A percentile compares a stretch with the other conserved stretches of the same genome.
phyloP scores from a whole-genome alignment of 192 early-diverging fungal genomes.

The Coemansia sp. region DNA sequence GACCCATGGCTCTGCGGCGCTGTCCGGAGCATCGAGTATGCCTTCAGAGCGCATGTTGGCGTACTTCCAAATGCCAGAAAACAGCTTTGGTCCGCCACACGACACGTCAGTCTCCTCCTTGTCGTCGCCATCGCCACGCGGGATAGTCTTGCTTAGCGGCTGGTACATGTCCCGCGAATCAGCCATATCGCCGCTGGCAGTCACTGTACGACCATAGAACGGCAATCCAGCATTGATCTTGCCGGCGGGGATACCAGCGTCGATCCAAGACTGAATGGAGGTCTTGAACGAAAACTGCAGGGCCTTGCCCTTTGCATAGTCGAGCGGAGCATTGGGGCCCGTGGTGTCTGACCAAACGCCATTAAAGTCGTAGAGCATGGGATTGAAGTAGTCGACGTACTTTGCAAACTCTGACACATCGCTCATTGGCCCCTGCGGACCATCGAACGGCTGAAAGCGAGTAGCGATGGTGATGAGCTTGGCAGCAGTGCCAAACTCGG shows the following conservation, averaged over 20 bases:
- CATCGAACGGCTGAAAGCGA: constrained; percentile 65
- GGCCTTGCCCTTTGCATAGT: constrained; percentile 30
- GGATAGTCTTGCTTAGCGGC: constrained; percentile 39
- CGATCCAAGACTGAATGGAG: constrained; percentile 59
- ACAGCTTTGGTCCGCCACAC: constrained; percentile 48
- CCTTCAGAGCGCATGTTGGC: constrained; percentile 64
- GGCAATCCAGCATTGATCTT: constrained; percentile 65
- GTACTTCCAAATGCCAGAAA: constrained; percentile 73
- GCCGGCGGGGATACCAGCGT: constrained; percentile 61
- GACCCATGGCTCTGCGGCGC: constrained; percentile 62
- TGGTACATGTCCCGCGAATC: constrained; percentile 36
- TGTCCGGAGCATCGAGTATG: constrained; percentile 39
- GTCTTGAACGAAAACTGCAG: constrained; percentile 44
- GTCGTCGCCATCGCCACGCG: constrained; percentile 64
- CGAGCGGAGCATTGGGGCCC: constrained; percentile 66
- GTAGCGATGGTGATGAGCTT: constrained; percentile 70
- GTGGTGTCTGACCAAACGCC: constrained; percentile 65
- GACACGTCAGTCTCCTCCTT: constrained; percentile 30
- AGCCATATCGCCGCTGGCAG: constrained; percentile 36
- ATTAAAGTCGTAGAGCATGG: constrained; percentile 73
- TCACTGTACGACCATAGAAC: constrained; percentile 65
- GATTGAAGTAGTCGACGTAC: constrained; percentile 65
- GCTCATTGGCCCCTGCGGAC: constrained; percentile 48
- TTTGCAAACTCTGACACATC: constrained; percentile 64
- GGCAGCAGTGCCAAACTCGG: constrained; percentile 27